These are phyloP conservation scores for Vicia villosa DNA, from an alignment of 306 rosid species.

Conservation along the genomic window DNA sequence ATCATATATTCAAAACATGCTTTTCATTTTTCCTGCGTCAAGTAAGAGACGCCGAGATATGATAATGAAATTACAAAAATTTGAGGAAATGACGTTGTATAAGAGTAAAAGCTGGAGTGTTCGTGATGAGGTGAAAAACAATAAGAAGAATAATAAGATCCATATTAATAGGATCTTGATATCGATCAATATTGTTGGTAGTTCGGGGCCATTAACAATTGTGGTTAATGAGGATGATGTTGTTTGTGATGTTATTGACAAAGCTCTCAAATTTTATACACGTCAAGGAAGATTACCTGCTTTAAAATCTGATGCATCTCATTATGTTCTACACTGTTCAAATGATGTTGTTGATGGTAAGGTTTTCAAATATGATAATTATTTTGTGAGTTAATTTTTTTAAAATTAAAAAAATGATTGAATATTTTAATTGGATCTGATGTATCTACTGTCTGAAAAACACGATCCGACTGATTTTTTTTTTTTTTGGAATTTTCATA, in stretches of 20 bases:
- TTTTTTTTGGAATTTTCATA: too few species aligned
- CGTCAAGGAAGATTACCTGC: constrained; percentile 64
- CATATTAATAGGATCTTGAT: constrained; percentile 52
- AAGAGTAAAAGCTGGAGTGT: constrained; percentile 23
- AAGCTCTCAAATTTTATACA: constrained; percentile 60
- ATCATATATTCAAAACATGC: not conserved
- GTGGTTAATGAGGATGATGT: constrained; percentile 57
- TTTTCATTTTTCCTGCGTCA: not conserved
- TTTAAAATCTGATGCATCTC: constrained; percentile 50
- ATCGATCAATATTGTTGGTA: constrained; percentile 60
- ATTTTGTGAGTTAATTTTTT: not conserved
- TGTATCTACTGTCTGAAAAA: too few species aligned
- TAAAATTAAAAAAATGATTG: too few species aligned
- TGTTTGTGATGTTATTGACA: constrained; percentile 57
- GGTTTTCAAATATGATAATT: too few species aligned
- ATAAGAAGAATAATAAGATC: not conserved
- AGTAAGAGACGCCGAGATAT: not conserved
- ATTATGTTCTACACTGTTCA: constrained; percentile 56
- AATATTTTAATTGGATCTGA: too few species aligned
- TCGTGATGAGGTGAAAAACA: not conserved
- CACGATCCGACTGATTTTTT: too few species aligned
- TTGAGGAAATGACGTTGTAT: not conserved
- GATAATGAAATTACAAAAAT: not conserved
- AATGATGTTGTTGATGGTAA: constrained; percentile 53
- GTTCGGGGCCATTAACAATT: constrained; percentile 72